Base-by-base conservation (phyloP, 2,329 filamentous ascomycete species). In the Knufia fluminis region DNA sequence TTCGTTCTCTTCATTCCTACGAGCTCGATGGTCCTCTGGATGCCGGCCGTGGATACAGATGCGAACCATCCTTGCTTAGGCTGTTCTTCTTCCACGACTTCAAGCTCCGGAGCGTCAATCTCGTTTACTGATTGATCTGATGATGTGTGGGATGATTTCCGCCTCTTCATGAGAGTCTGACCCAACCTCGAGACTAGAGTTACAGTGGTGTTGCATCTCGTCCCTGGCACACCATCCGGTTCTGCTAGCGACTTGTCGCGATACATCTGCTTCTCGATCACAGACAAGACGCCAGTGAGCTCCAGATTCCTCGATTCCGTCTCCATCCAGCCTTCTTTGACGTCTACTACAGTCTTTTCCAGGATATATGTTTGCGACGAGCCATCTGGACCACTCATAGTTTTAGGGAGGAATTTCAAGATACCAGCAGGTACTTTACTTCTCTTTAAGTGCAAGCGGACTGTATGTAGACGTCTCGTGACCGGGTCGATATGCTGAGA, bases 291-390 rank as follows among this genome's bases (percentile, higher is more conserved):
- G 28, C 79, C 79, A 0, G 79, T 82, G 77, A 77, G 82, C 58
- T 83, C 79, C 59, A 83, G 71, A 53, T 83, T 83, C 51, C 73
- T 71, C 12, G 74, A 78, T 58, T 83, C 79, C 1, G 79, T 81
- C 61, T 77, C 71, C 80, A 83, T 83, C 76, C 77, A 80, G 49
- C 80, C 80, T 57, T 82, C 75, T 51, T 71, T 75, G 46, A 77
- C 68, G 60, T 83, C 79, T 14, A 83, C 75, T 7, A 78, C 68
- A 49, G 75, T 80, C 53, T 71, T 79, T 61, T 83, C 80, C 2
- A 83, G 71, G 50, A 83, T 81, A 59, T 78, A 82, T 56, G 72
- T 75, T 62, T 83, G 78, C 28, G 76, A 77, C 45, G 76, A 73
- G 60, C 73, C 74, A 46, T 74, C 78, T 16, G 69, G 73, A 48